These are phyloP conservation scores for Microcera coccophila DNA, from an alignment of 2,329 filamentous ascomycete genomes.

Conservation along the genomic window DNA sequence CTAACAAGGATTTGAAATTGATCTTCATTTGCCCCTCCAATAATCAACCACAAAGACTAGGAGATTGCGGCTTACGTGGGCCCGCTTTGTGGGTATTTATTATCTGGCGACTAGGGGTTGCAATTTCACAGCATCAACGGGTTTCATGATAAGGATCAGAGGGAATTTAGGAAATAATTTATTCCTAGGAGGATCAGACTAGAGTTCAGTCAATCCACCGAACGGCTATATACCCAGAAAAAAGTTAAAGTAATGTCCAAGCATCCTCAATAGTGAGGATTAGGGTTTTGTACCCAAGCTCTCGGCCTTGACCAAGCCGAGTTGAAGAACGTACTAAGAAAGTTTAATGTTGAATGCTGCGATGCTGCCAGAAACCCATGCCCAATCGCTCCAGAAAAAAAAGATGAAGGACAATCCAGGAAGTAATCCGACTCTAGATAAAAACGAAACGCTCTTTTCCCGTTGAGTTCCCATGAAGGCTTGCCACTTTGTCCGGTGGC, in stretches of 20 bases:
- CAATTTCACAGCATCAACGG: not conserved
- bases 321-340: conserved; percentile 10
- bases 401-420: no score
- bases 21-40: conserved; percentile 24
- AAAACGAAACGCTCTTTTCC: not conserved
- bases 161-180: not conserved
- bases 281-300: conserved; percentile 3
- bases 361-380: no score
- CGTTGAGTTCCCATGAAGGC: not conserved
- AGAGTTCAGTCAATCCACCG: conserved; percentile 15
- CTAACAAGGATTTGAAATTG: conserved; percentile 18
- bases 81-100: not conserved
- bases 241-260: conserved; percentile 17
- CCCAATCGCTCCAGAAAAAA: not conserved
- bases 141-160: not conserved
- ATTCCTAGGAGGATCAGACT: not conserved
- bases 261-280: not conserved
- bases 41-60: conserved; percentile 11
- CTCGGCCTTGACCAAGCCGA: conserved; percentile 3
- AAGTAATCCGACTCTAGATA: no score
- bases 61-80: conserved; percentile 15
- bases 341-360: conserved; percentile 5
- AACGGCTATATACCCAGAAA: conserved; percentile 4
- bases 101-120: not conserved
- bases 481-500: not conserved